Base-by-base conservation (phyloP, 2,329 filamentous ascomycete species). In the Byssothecium circinans region DNA sequence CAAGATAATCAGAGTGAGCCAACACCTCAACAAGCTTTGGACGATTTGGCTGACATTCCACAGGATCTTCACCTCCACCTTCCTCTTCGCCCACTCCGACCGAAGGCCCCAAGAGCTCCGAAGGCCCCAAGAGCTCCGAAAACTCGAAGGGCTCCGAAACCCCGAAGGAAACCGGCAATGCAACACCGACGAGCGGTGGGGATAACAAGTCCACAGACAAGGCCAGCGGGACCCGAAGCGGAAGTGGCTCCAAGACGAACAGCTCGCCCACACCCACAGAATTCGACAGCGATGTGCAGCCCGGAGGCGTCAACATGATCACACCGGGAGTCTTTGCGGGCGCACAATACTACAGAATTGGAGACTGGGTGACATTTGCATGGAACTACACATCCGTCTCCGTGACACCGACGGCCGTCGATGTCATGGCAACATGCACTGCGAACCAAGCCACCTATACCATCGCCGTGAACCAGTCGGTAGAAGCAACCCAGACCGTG, bases 361-460 rank as follows among this genome's bases (percentile, higher is more conserved):
- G 81, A 15, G 76, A 86, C 36, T 76, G 74, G 49, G 72, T 86
- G 23, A 86, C 83, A 0, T 85, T 87, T 56, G 78, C 75, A 17
- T 87, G 84, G 84, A 87, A 87, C 69, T 87, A 86, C 69, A 87
- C 84, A 12, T 84, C 81, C 10, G 71, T 87, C 19, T 77, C 74
- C 17, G 74, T 80, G 15, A 82, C 80, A 0, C 84, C 84, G 0
- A 74, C 75, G 1, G 77, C 76, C 35, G 73, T 87, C 57, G 82
- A 87, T 56, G 76, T 87, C 30, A 69, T 86, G 35, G 84, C 84
- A 1, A 79, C 78, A 10, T 86, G 83, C 74, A 76, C 76, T 29
- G 66, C 74, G 49, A 85, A 85, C 69, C 72, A 76, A 47, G 75
- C 75, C 38, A 81, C 77, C 30, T 87, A 86, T 65, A 86, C 84